A percentile compares a stretch with the other conserved stretches of the same genome.
phyloP scores from a whole-genome alignment of 139 green algal species.

The Nannochloris sp. region DNA sequence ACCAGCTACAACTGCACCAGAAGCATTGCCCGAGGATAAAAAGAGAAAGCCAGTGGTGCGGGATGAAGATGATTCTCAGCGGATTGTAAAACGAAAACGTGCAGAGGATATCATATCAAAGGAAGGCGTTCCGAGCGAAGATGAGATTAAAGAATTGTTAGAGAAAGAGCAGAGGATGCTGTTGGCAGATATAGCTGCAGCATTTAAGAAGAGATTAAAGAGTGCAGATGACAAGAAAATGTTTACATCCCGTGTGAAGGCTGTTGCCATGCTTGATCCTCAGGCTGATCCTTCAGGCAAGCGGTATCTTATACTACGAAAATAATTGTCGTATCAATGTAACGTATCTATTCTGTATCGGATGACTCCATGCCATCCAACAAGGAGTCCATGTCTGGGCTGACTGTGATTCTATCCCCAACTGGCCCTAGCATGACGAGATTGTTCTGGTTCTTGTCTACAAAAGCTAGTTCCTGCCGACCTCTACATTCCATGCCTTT shows the following conservation, averaged over 20 bases:
- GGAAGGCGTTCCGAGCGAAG: conserved; percentile 34
- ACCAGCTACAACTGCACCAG: not conserved
- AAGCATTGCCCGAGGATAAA: not conserved
- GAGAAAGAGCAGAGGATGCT: conserved; percentile 7
- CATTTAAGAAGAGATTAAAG: conserved; percentile 13
- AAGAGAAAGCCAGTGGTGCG: conserved; percentile 15
- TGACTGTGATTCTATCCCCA: conserved; percentile 36
- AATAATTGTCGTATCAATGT: not conserved
- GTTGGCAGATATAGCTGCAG: conserved; percentile 14
- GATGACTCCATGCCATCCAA: conserved; percentile 18
- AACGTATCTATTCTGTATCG: not conserved
- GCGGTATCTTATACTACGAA: conserved; percentile 21
- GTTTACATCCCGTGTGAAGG: conserved; percentile 15
- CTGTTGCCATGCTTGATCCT: conserved; percentile 3
- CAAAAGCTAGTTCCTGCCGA: conserved; percentile 43
- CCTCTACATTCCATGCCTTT: conserved; percentile 35
- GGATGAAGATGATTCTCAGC: not conserved
- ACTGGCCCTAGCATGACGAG: conserved; percentile 45
- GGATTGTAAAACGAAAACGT: not conserved
- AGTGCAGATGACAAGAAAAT: conserved; percentile 1
- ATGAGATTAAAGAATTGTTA: conserved; percentile 45
- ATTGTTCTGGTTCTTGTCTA: conserved; percentile 23
- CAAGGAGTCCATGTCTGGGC: conserved; percentile 45
- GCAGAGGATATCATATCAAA: not conserved
- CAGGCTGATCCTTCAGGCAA: conserved; percentile 5